A percentile compares a stretch with the other conserved stretches of the same genome.
These are phyloP conservation scores for Coelastrella sp. DNA, from an alignment of 139 green algal species.

Conservation along the genomic window DNA sequence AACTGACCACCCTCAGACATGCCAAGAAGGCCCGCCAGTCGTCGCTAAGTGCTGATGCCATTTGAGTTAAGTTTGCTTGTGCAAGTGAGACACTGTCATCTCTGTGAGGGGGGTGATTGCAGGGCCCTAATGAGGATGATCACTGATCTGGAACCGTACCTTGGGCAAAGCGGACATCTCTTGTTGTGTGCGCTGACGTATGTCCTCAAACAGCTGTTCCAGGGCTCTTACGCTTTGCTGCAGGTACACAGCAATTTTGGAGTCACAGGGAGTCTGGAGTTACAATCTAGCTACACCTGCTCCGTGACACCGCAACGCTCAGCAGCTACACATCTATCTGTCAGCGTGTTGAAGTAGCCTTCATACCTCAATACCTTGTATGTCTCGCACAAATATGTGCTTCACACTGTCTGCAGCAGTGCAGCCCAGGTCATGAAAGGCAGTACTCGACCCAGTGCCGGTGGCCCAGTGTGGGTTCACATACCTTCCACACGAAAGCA, in stretches of 20 bases:
- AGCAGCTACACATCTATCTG: neutral
- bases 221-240: conserved; percentile 58
- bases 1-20: neutral
- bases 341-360: no score
- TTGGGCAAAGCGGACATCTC: conserved; percentile 57
- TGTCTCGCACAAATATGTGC: conserved; percentile 39
- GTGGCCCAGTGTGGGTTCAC: neutral
- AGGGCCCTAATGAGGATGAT: no score
- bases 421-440: neutral
- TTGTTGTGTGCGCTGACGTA: conserved; percentile 38
- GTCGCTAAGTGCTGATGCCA: no score
- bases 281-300: neutral
- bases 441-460: neutral
- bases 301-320: neutral
- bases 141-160: conserved; percentile 10
- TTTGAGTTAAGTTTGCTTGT: no score
- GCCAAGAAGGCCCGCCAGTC: no score
- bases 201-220: conserved; percentile 50
- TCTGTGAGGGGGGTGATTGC: no score
- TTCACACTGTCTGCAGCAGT: conserved; percentile 34
- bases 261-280: neutral
- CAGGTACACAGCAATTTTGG: neutral
- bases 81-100: no score
- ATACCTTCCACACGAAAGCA: conserved; percentile 42
- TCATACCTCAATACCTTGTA: conserved; percentile 42